These are phyloP conservation scores for Boletellus ananiceps DNA, from an alignment of 768 basidiomycete genomes.

Conservation along the genomic window DNA sequence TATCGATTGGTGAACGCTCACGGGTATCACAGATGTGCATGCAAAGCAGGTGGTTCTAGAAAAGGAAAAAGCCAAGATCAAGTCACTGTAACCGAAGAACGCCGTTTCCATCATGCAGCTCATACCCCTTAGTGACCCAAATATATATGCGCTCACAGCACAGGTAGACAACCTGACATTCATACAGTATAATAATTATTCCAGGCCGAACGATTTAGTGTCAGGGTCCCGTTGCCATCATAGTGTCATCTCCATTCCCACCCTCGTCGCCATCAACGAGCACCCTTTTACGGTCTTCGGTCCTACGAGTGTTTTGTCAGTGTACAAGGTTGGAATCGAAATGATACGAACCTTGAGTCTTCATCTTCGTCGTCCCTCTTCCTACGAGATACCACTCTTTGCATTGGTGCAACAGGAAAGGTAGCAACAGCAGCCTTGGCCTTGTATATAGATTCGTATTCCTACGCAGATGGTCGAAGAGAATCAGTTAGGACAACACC, in stretches of 20 bases:
- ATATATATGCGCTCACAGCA: constrained; percentile 12
- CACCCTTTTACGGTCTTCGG: constrained; percentile 42
- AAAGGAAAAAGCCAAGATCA: constrained; percentile 80
- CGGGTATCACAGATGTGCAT: constrained; percentile 58
- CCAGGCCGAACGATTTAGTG: background rate
- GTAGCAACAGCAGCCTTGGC: constrained; percentile 66
- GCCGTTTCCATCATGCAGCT: background rate
- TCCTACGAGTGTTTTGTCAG: constrained; percentile 19
- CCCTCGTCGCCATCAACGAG: constrained; percentile 31
- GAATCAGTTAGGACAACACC: background rate
- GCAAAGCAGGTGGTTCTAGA: constrained; percentile 76
- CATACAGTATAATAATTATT: constrained; percentile 27
- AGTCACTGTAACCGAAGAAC: constrained; percentile 52
- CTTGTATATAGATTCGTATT: constrained; percentile 90
- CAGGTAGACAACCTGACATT: constrained; percentile 11
- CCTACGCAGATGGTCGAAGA: constrained; percentile 40
- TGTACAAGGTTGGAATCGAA: background rate
- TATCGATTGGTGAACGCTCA: constrained; percentile 2
- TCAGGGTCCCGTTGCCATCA: constrained; percentile 33
- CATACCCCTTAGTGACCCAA: constrained; percentile 14
- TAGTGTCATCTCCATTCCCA: constrained; percentile 28
- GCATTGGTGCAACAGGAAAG: constrained; percentile 42
- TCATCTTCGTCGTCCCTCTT: constrained; percentile 77
- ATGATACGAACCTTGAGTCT: constrained; percentile 38
- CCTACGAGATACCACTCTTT: constrained; percentile 48